Percentiles rank a stretch among this genome's conserved stretches.
These are phyloP conservation scores for Geotrichum histeridarum DNA, from an alignment of 1,139 yeast species.

Conservation along the genomic window DNA sequence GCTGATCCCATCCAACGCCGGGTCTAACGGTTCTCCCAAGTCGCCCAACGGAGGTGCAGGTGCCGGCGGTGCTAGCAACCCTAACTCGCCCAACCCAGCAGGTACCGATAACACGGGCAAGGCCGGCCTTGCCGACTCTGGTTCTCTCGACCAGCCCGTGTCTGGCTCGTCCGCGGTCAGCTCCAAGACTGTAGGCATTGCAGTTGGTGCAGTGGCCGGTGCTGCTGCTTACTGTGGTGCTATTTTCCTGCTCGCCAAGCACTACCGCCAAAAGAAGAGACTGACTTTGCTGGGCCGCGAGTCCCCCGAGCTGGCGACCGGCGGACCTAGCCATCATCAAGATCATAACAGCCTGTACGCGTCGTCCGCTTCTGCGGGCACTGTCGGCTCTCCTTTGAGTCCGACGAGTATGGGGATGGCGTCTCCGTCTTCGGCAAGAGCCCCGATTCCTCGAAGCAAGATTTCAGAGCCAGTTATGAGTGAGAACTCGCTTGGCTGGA, in stretches of 20 bases:
- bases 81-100: background rate
- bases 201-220: conserved; percentile 39
- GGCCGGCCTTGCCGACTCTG: conserved; percentile 25
- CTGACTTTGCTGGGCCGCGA: conserved; percentile 18
- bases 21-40: conserved; percentile 16
- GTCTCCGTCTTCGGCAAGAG: conserved; percentile 19
- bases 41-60: conserved; percentile 18
- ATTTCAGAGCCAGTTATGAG: conserved; percentile 42
- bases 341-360: conserved; percentile 12
- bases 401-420: conserved; percentile 22
- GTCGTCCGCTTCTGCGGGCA: background rate
- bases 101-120: conserved; percentile 1
- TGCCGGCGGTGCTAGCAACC: conserved; percentile 16
- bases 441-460: conserved; percentile 22
- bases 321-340: conserved; percentile 14
- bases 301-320: conserved; percentile 20
- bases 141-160: conserved; percentile 36
- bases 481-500: conserved; percentile 43
- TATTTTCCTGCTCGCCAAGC: conserved; percentile 35
- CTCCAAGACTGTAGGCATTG: conserved; percentile 38
- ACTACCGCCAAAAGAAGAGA: conserved; percentile 30
- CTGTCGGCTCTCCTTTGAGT: conserved; percentile 14
- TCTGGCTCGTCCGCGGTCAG: conserved; percentile 29
- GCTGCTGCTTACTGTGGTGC: conserved; percentile 37
- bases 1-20: conserved; percentile 26